A percentile compares a stretch with the other conserved stretches of the same genome.
Evolutionary conservation across 2,329 filamentous ascomycete genomes (phyloP).

Genomic region (Botryotinia narcissicola): DNA sequence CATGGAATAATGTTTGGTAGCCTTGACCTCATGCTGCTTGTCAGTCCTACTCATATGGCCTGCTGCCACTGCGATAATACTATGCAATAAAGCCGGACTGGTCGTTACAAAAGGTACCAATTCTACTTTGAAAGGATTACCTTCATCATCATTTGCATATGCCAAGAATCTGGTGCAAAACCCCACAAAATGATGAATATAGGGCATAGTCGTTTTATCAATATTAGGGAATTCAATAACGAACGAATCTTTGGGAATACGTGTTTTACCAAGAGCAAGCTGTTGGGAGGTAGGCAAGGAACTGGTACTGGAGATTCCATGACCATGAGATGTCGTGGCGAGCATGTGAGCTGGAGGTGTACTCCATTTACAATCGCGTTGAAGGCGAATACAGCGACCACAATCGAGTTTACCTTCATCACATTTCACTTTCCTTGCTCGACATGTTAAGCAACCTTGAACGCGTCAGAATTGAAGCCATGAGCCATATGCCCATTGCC

Average conservation of each 20-base stretch:
- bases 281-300: slow-evolving; percentile 18
- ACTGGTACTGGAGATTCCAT: slow-evolving; percentile 9
- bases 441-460: slow-evolving; percentile 61
- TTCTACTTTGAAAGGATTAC: slow-evolving; percentile 36
- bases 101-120: slow-evolving; percentile 32
- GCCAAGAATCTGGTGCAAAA: slow-evolving; percentile 36
- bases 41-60: slow-evolving; percentile 35
- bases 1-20: slow-evolving; percentile 34
- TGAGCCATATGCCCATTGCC: not conserved
- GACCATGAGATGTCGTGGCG: slow-evolving; percentile 18
- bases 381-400: slow-evolving; percentile 41
- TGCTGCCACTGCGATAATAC: slow-evolving; percentile 37
- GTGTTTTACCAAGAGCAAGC: slow-evolving; percentile 17
- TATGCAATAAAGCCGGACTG: slow-evolving; percentile 35
- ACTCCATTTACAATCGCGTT: slow-evolving; percentile 35
- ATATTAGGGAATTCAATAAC: slow-evolving; percentile 36
- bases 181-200: slow-evolving; percentile 37
- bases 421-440: slow-evolving; percentile 69
- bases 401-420: slow-evolving; percentile 65
- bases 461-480: slow-evolving; percentile 12
- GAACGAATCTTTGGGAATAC: slow-evolving; percentile 33
- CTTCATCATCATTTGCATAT: slow-evolving; percentile 37
- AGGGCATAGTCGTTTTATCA: slow-evolving; percentile 32
- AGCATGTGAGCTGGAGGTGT: slow-evolving; percentile 16
- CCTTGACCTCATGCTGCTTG: slow-evolving; percentile 31